Base-by-base conservation (phyloP, 2,329 filamentous ascomycete species). In the Hyphodiscus sp. region DNA sequence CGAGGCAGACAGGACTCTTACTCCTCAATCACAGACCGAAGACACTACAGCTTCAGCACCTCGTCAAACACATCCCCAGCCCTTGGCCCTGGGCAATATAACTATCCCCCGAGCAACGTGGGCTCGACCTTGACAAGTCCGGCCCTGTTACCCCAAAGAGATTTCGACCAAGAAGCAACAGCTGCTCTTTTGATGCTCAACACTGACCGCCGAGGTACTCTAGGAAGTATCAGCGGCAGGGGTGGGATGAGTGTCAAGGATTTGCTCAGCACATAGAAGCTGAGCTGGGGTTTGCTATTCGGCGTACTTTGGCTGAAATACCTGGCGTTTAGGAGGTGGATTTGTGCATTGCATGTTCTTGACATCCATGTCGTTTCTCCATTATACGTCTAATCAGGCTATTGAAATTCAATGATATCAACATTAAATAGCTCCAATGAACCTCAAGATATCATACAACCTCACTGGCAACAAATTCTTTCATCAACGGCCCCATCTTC, bases 131-230 rank as follows among this genome's bases (percentile, higher is more conserved):
- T 83, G 55, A 82, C 83, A 6, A 84, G 81, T 57, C 82, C 81
- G 1, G 76, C 76, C 8, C 67, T 85, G 45, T 65, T 71, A 19
- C 80, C 82, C 0, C 78, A 80, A 64, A 71, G 71, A 19, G 83
- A 87, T 58, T 85, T 64, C 33, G 65, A 81, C 63, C 72, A 73
- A 38, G 80, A 84, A 48, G 91, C 90, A 1, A 94, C 90, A 8
- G 86, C 89, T 13, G 91, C 91, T 2, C 69, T 96, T 61, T 71
- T 96, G 68, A 95, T 96, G 91, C 74, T 96, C 55, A 95, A 91
- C 61, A 83, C 78, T 51, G 90, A 94, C 67, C 80, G 89, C 42
- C 76, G 41, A 56, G 64, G 59, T 49, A 62, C 55, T 41, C 59
- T 56, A 19, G 53, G 50, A 49, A 62, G 54, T 46, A 52, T 54